Base-by-base conservation (phyloP, 2,329 filamentous ascomycete species). In the Tetracladium maxilliforme region DNA sequence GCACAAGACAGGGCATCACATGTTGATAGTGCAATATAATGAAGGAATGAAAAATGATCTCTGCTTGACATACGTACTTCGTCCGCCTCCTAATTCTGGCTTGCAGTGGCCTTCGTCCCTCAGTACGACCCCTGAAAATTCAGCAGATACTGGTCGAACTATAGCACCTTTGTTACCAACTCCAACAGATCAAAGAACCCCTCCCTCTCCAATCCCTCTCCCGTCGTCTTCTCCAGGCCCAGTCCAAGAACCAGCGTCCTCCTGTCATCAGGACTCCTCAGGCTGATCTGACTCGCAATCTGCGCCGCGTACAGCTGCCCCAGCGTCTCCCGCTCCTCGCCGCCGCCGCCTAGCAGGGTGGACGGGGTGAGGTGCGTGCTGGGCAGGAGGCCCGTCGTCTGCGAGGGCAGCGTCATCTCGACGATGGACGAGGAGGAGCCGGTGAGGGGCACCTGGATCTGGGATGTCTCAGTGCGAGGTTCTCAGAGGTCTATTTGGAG, bases 251-350 rank as follows among this genome's bases (percentile, higher is more conserved):
- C 52, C n/a, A 78, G 45, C 3, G 58, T 72, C 21, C 72, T 58
- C 28, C 54, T 56, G 33, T 75, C 68, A 23, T 71, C 60, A 2
- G 82, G 72, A 26, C 79, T 64, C 33, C 73, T 73, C 31, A 76
- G 69, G 11, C 74, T 63, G 30, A 98, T 66, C 19, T 77, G 69
- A 41, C 75, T 92, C 5, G 78, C 90, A 36, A 95, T 76, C 42
- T 94, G 87, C 21, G 81, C 81, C 4, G 86, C 86, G 42, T 92
- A 77, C 3, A 94, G 68, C 47, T 94, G 86, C 2, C 83, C 87
- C 5, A 92, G 50, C 1, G 78, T 81, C 43, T 94, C 84, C 21
- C 84, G 67, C 23, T 80, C 73, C 26, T 76, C 64, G 16, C 76
- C 72, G 22, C 86, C 83, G 7, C 78, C 84, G 3, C 90, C 90